Evolutionary conservation across 768 basidiomycete genomes (phyloP), one percentile per base, ranked within the genome.

Genomic region (Tylopilus plumbeoviolaceoides): DNA sequence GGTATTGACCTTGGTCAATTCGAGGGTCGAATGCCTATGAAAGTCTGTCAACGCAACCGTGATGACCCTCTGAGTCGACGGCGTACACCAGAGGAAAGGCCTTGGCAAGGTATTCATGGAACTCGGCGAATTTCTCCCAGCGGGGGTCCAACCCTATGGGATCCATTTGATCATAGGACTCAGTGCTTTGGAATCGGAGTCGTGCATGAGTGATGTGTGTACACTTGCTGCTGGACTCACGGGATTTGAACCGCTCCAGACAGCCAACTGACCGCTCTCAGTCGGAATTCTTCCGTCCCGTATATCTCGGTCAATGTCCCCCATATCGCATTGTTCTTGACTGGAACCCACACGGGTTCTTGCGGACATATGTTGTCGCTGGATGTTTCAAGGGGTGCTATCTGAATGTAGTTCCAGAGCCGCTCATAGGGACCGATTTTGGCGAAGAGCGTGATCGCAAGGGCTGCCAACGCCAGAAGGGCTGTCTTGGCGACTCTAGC

Each of bases 61-160:
- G 21, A 46, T 36, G n/a, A 28, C 25, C 5, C 23, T 44, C 5
- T 17, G 25, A 15, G 35, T 15, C 39, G 8, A 40, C 15, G 20
- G 70, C 72, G 39, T 70, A 88, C 76, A 77, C 80, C 64, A 84
- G 72, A 11, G 85, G 81, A 59, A 88, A 93, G 31, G 86, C 68
- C 28, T 63, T 58, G 30, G 58, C 55, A 9, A 89, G 74, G 58
- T 85, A 84, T 15, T 75, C 72, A 48, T 85, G 83, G 64, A 85
- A 78, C 9, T 68, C 66, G 0, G 55, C 66, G 47, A 85, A 84
- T 23, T 70, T 74, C 28, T 79, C 71, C 83, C 83, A 85, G 15
- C 78, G 75, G 5, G 73, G 68, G 58, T 83, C 81, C 14, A 68
- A 65, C 17, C 77, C 80, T 7, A 80, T 68, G 0, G 72, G 72